Evolutionary conservation across 805 yeast genomes (phyloP).

Genomic region (Candida parachauliodes): DNA sequence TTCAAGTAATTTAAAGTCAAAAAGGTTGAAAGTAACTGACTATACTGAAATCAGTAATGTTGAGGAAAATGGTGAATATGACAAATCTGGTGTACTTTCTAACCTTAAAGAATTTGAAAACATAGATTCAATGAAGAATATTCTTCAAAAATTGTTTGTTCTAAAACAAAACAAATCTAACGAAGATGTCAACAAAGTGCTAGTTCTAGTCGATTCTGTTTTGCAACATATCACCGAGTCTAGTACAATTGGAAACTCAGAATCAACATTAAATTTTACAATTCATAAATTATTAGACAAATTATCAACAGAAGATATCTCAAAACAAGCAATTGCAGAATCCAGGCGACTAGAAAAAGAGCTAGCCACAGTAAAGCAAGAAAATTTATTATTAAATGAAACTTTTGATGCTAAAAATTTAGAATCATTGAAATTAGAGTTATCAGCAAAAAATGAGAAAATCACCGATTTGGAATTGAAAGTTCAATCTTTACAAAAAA

Average conservation of each 20-base stretch:
- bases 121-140: constrained; percentile 14
- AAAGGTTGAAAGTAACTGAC: constrained; percentile 1
- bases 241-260: constrained; percentile 18
- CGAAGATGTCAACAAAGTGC: constrained; percentile 21
- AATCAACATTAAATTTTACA: constrained; percentile 26
- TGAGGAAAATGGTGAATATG: neutral
- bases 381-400: constrained; percentile 18
- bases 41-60: neutral
- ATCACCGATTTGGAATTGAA: constrained; percentile 23
- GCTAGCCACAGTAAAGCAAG: constrained; percentile 19
- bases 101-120: neutral
- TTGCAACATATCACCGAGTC: constrained; percentile 28
- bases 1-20: neutral
- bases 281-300: constrained; percentile 34
- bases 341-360: constrained; percentile 20
- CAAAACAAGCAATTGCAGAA: constrained; percentile 32
- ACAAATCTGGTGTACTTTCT: neutral
- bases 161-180: constrained; percentile 20
- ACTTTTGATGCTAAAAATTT: constrained; percentile 20
- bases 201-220: constrained; percentile 28
- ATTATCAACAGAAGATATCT: constrained; percentile 31
- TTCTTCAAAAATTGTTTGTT: constrained; percentile 22
- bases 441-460: constrained; percentile 16
- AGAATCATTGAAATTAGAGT: constrained; percentile 22
- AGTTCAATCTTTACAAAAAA: constrained; percentile 21